Percentiles rank a stretch among this genome's conserved stretches.
Conservation (phyloP, 257 asterid species). For the Leonotis leonurus region DNA sequence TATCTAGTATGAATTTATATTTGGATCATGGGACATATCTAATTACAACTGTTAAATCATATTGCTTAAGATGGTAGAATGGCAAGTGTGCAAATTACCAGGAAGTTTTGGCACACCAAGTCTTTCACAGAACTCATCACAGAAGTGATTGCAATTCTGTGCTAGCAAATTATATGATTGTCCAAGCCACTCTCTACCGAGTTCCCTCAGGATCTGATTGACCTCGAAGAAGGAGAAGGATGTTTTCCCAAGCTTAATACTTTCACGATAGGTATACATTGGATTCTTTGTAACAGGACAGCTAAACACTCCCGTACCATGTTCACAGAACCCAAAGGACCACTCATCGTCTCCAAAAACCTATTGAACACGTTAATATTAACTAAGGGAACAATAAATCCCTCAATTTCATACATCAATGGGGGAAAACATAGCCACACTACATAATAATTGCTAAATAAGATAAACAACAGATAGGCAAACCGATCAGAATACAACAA, state of each 20-base stretch:
- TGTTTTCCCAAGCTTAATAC: slow-evolving; percentile 66
- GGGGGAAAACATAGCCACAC: neutral
- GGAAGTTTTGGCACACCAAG: slow-evolving; percentile 96
- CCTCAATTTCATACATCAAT: neutral
- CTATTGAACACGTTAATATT: slow-evolving; percentile 28
- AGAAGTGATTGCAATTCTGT: slow-evolving; percentile 95
- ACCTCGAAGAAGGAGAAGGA: slow-evolving; percentile 57
- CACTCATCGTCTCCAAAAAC: slow-evolving; percentile 81
- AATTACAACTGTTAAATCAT: no score
- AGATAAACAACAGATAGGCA: neutral
- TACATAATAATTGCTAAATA: neutral
- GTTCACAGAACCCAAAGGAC: slow-evolving; percentile 98
- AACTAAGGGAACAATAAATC: neutral
- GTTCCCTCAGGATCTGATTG: slow-evolving; percentile 89
- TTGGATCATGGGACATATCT: neutral
- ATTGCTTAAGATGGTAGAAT: neutral
- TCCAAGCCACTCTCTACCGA: slow-evolving; percentile 99
- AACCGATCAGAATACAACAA: neutral
- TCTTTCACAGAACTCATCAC: slow-evolving; percentile 83
- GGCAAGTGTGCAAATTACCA: slow-evolving; percentile 36
- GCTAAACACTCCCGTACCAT: slow-evolving; percentile 90
- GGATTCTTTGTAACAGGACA: slow-evolving; percentile 83
- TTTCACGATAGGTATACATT: slow-evolving; percentile 90
- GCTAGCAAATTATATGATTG: slow-evolving; percentile 72
- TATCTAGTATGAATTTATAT: no score